Percentiles rank a stretch among this genome's conserved stretches.
Evolutionary conservation across 192 early-diverging fungal species (phyloP).

Genomic region (Glomus cerebriforme): DNA sequence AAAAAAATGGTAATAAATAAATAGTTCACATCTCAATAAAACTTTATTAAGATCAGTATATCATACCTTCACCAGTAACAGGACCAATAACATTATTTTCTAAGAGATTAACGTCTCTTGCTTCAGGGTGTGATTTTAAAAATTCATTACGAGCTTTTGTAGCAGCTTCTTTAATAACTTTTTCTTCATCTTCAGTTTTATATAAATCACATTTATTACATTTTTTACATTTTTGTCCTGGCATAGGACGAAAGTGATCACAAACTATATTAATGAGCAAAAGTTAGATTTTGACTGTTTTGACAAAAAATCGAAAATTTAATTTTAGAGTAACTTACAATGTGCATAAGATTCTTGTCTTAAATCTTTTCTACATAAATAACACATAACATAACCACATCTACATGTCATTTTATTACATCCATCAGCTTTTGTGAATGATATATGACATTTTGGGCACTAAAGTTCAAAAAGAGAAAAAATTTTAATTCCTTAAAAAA

Average conservation of each 20-base stretch:
- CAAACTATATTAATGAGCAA: slow-evolving; percentile 40
- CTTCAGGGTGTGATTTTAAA: slow-evolving; percentile 39
- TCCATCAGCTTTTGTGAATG: slow-evolving; percentile 59
- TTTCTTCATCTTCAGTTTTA: slow-evolving; percentile 53
- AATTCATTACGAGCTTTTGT: slow-evolving; percentile 48
- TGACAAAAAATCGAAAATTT: not conserved
- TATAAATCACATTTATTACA: slow-evolving; percentile 63
- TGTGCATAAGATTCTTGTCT: slow-evolving; percentile 55
- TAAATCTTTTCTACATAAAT: slow-evolving; percentile 64
- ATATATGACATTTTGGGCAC: slow-evolving; percentile 58
- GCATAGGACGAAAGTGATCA: slow-evolving; percentile 57
- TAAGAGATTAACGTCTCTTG: slow-evolving; percentile 22
- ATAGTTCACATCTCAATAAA: not conserved
- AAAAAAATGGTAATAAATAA: not conserved
- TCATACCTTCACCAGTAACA: slow-evolving; percentile 1
- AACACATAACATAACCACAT: slow-evolving; percentile 64
- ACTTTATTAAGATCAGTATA: not conserved
- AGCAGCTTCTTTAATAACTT: slow-evolving; percentile 45
- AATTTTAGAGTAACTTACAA: slow-evolving; percentile 37
- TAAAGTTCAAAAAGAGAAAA: slow-evolving; percentile 21
- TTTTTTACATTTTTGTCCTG: slow-evolving; percentile 50
- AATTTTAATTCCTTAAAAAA: too few relatives aligned
- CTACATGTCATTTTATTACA: slow-evolving; percentile 69
- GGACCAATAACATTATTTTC: slow-evolving; percentile 33
- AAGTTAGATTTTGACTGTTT: not conserved